phyloP scores from a whole-genome alignment of 352 stramenopile genomes.

The Pythium monospermum region DNA sequence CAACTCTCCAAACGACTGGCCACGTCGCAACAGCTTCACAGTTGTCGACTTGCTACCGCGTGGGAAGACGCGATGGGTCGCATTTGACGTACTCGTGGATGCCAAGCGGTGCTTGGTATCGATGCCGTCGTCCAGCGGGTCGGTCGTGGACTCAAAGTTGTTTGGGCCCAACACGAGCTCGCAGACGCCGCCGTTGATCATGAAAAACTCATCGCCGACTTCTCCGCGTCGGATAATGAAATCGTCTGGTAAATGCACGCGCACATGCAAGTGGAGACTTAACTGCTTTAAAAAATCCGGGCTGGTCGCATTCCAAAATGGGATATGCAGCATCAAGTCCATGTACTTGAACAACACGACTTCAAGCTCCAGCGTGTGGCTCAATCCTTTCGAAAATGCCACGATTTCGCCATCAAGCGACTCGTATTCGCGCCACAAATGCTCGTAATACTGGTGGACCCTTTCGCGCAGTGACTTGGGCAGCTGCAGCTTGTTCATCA shows the following conservation, averaged over 20 bases:
- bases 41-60: neutral
- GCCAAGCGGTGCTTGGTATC: too few relatives aligned
- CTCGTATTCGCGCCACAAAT: slow-evolving; percentile 64
- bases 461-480: slow-evolving; percentile 41
- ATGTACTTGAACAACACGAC: slow-evolving; percentile 57
- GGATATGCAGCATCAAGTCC: slow-evolving; percentile 51
- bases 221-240: slow-evolving; percentile 62
- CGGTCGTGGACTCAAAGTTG: slow-evolving; percentile 25
- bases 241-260: slow-evolving; percentile 69
- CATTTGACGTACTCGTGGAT: too few relatives aligned
- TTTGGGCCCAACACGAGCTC: slow-evolving; percentile 27
- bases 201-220: slow-evolving; percentile 59
- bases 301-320: slow-evolving; percentile 48
- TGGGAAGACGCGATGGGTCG: neutral
- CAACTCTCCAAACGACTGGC: slow-evolving; percentile 41
- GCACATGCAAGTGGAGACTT: slow-evolving; percentile 42
- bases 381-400: slow-evolving; percentile 43
- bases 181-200: slow-evolving; percentile 59
- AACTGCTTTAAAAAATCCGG: slow-evolving; percentile 69
- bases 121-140: slow-evolving; percentile 1
- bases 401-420: slow-evolving; percentile 52
- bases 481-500: slow-evolving; percentile 48
- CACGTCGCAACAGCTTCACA: slow-evolving; percentile 7
- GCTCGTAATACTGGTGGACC: slow-evolving; percentile 61
- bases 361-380: slow-evolving; percentile 48